Evolutionary conservation across 2,329 filamentous ascomycete genomes (phyloP).

Genomic region (Aureobasidium uvarum): DNA sequence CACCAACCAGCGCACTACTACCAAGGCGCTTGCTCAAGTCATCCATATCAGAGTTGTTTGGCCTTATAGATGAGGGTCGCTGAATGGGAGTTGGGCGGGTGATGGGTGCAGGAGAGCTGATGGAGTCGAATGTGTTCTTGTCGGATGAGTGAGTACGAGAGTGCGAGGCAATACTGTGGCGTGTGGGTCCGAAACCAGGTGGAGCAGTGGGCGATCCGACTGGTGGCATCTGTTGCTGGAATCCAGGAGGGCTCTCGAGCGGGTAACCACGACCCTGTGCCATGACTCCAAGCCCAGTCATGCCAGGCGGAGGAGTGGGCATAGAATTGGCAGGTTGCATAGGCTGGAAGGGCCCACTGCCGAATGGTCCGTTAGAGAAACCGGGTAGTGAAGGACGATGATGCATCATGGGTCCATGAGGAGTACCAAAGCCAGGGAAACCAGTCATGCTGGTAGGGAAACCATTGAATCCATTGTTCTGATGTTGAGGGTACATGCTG

Average conservation of each 20-base stretch:
- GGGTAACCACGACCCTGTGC: constrained; percentile 56
- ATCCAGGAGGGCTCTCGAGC: constrained; percentile 58
- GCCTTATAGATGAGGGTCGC: constrained; percentile 70
- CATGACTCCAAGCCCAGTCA: constrained; percentile 61
- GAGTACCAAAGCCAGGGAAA: constrained; percentile 46
- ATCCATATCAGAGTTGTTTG: constrained; percentile 57
- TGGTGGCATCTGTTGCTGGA: constrained; percentile 39
- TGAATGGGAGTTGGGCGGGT: constrained; percentile 83
- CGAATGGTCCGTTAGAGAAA: constrained; percentile 53
- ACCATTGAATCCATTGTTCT: constrained; percentile 44
- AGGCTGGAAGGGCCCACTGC: constrained; percentile 53
- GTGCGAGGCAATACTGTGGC: constrained; percentile 55
- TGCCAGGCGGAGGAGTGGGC: constrained; percentile 55
- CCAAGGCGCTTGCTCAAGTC: constrained; percentile 65
- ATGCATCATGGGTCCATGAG: constrained; percentile 55
- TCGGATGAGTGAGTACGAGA: constrained; percentile 71
- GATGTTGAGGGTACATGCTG: constrained; percentile 52
- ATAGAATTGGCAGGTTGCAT: constrained; percentile 53
- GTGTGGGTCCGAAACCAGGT: constrained; percentile 40
- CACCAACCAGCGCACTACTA: constrained; percentile 80
- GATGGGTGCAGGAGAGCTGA: constrained; percentile 66
- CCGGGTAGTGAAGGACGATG: constrained; percentile 56
- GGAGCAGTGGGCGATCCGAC: constrained; percentile 36
- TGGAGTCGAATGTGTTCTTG: constrained; percentile 58
- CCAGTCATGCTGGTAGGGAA: constrained; percentile 53